Conservation (phyloP, 768 basidiomycete species). For the Lentinula guzmanii region DNA sequence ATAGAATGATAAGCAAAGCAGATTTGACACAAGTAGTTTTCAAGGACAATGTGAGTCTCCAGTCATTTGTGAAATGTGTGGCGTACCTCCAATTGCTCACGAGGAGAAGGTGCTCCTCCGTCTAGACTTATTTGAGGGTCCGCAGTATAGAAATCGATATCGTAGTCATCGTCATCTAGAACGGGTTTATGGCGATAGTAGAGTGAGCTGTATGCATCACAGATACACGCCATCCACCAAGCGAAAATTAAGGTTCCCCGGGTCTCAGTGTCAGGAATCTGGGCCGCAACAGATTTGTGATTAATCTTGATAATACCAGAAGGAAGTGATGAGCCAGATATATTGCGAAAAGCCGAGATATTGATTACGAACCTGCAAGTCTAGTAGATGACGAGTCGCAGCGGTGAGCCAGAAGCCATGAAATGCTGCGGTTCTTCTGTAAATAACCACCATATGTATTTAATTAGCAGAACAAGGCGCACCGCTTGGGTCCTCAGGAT, state of each 20-base stretch:
- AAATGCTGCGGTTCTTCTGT: constrained; percentile 46
- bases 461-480: constrained; percentile 13
- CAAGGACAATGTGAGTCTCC: neutral
- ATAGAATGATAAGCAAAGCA: neutral
- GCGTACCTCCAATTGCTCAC: constrained; percentile 75
- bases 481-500: constrained; percentile 69
- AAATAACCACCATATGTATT: constrained; percentile 14
- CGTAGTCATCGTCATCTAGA: constrained; percentile 85
- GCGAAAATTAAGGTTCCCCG: constrained; percentile 86
- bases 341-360: neutral
- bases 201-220: constrained; percentile 76
- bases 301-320: constrained; percentile 52
- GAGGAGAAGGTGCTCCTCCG: constrained; percentile 48
- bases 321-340: neutral
- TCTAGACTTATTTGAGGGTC: constrained; percentile 49
- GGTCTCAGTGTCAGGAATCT: constrained; percentile 67
- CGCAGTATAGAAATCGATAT: constrained; percentile 81
- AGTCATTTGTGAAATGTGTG: neutral
- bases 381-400: constrained; percentile 72
- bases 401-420: constrained; percentile 81
- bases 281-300: constrained; percentile 72
- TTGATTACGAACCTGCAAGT: constrained; percentile 50
- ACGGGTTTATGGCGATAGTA: constrained; percentile 85
- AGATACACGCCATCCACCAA: constrained; percentile 90
- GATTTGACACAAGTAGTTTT: neutral